phyloP scores from a whole-genome alignment of 2,329 filamentous ascomycete species.

The Plectosphaerella plurivora region DNA sequence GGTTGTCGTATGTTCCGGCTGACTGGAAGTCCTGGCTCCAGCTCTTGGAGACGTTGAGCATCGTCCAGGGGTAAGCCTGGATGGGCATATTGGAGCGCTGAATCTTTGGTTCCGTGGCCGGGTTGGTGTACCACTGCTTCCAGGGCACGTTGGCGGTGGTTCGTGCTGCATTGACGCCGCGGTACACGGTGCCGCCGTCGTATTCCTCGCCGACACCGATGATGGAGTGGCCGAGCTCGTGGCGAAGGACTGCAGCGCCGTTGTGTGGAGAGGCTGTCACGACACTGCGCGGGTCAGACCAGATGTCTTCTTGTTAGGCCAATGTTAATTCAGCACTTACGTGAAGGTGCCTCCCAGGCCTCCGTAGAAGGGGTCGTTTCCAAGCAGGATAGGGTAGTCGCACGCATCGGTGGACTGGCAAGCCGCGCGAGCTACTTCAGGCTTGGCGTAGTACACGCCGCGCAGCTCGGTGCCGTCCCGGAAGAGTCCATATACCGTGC shows the following conservation, averaged over 20 bases:
- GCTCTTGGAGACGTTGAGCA: conserved; percentile 19
- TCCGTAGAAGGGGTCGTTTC: conserved; percentile 22
- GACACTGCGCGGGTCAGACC: conserved; percentile 13
- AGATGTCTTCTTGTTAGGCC: not conserved
- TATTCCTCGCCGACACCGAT: conserved; percentile 24
- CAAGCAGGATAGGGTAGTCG: conserved; percentile 24
- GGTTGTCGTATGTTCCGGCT: conserved; percentile 19
- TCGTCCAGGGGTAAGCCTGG: conserved; percentile 24
- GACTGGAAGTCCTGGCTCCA: conserved; percentile 20
- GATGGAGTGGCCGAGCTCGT: conserved; percentile 25
- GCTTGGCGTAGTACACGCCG: conserved; percentile 24
- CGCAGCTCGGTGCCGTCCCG: conserved; percentile 24
- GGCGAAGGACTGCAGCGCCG: conserved; percentile 21
- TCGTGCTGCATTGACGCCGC: conserved; percentile 20
- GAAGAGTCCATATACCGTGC: conserved; percentile 25
- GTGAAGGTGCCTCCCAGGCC: conserved; percentile 23
- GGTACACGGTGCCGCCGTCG: conserved; percentile 20
- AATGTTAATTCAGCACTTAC: conserved; percentile 10
- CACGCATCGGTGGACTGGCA: conserved; percentile 23
- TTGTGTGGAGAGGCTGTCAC: conserved; percentile 20
- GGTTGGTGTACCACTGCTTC: conserved; percentile 22
- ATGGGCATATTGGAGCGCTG: conserved; percentile 24
- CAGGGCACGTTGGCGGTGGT: conserved; percentile 15
- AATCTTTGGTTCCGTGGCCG: conserved; percentile 17
- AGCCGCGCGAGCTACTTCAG: conserved; percentile 21